phyloP scores from a whole-genome alignment of 441 rosid genomes.

The Pelargonium myrrhifolium region DNA sequence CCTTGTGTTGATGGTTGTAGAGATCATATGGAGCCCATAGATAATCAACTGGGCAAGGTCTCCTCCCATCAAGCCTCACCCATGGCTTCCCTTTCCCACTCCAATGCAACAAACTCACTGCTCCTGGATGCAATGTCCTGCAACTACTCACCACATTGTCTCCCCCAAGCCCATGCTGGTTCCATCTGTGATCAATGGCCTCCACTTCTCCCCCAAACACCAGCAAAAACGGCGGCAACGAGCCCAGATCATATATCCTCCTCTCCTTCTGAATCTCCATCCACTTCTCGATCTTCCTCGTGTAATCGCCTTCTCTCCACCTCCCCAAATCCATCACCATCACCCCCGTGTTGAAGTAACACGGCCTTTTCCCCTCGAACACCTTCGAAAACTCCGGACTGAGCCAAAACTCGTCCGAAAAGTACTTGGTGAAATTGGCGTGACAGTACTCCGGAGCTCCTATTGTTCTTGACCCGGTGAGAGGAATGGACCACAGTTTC shows the following conservation, averaged over 20 bases:
- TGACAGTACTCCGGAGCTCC: slow-evolving; percentile 79
- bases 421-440: slow-evolving; percentile 51
- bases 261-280: slow-evolving; percentile 51
- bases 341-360: slow-evolving; percentile 76
- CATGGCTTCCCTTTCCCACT: slow-evolving; percentile 82
- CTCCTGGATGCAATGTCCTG: slow-evolving; percentile 66
- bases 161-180: slow-evolving; percentile 54
- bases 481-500: slow-evolving; percentile 46
- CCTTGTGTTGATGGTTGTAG: slow-evolving; percentile 18
- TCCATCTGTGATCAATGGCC: slow-evolving; percentile 73
- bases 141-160: slow-evolving; percentile 64
- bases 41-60: slow-evolving; percentile 62
- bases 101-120: slow-evolving; percentile 71
- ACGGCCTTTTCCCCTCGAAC: slow-evolving; percentile 44
- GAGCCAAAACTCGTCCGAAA: slow-evolving; percentile 52
- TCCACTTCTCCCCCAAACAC: slow-evolving; percentile 64
- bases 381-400: slow-evolving; percentile 32
- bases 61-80: slow-evolving; percentile 53
- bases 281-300: slow-evolving; percentile 59
- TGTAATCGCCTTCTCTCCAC: slow-evolving; percentile 54
- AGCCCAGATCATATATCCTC: slow-evolving; percentile 65
- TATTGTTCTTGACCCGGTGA: slow-evolving; percentile 36
- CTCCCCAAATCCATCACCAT: slow-evolving; percentile 59
- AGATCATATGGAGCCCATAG: slow-evolving; percentile 78
- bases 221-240: slow-evolving; percentile 63